Percentiles rank a stretch among this genome's conserved stretches.
These are phyloP conservation scores for Tricholoma bakamatsutake DNA, from an alignment of 768 basidiomycete species.

Conservation along the genomic window DNA sequence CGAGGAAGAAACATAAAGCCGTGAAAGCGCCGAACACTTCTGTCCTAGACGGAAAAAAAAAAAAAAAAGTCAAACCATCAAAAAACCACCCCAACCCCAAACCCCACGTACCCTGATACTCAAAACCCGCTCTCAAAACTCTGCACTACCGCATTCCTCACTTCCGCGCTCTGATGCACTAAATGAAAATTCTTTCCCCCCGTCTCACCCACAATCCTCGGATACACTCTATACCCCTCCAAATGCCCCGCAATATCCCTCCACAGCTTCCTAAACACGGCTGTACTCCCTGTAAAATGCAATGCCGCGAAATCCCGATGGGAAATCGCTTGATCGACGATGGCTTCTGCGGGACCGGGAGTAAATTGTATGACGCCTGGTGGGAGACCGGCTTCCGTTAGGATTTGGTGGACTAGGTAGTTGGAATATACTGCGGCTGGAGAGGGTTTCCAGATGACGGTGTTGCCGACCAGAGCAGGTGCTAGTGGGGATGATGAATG, in stretches of 20 bases:
- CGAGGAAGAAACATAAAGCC: conserved; percentile 84
- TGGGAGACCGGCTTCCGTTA: conserved; percentile 91
- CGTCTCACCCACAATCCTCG: conserved; percentile 96
- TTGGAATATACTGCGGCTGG: conserved; percentile 94
- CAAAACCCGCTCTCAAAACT: conserved; percentile 84
- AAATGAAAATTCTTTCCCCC: conserved; percentile 99
- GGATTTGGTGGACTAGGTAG: conserved; percentile 86
- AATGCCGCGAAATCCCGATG: conserved; percentile 80
- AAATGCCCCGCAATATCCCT: conserved; percentile 89
- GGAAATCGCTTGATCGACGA: conserved; percentile 79
- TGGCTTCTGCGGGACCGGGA: conserved; percentile 80
- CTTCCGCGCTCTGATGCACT: conserved; percentile 81
- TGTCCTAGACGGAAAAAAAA: conserved; percentile 52
- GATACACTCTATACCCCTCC: conserved; percentile 74
- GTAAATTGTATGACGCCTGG: conserved; percentile 96
- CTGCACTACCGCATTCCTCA: conserved; percentile 88
- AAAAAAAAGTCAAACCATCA: neutral
- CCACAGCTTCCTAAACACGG: conserved; percentile 94
- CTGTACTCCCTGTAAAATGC: conserved; percentile 96
- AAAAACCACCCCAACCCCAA: neutral
- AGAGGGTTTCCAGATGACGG: conserved; percentile 95
- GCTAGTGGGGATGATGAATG: conserved; percentile 29
- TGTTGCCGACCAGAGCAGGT: conserved; percentile 93
- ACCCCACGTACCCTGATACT: conserved; percentile 76
- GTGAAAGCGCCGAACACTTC: conserved; percentile 93